Percentiles rank a stretch among this genome's conserved stretches.
Evolutionary conservation across 148 eudicot species (phyloP).

Genomic region (Spergularia marina): DNA sequence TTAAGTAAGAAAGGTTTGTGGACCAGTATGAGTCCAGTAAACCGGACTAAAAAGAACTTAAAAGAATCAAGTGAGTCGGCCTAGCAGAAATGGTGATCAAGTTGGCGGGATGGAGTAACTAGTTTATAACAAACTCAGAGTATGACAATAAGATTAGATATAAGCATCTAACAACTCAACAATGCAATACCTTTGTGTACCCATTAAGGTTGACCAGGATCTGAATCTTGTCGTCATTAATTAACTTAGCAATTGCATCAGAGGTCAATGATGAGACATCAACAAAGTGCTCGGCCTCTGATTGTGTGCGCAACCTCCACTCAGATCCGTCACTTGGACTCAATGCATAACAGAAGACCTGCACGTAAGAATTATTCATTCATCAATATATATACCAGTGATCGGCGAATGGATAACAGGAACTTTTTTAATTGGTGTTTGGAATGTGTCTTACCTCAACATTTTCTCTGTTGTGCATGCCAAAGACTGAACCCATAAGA

Average conservation of each 20-base stretch:
- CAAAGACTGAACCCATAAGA: slow-evolving; percentile 98
- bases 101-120: neutral
- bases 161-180: neutral
- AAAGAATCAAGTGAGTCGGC: too few species aligned
- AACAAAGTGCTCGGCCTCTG: slow-evolving; percentile 83
- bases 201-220: slow-evolving; percentile 93
- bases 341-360: slow-evolving; percentile 96
- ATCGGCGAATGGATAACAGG: neutral
- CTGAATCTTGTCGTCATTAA: slow-evolving; percentile 85
- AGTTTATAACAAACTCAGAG: neutral
- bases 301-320: slow-evolving; percentile 84
- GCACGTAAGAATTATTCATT: slow-evolving; percentile 15
- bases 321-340: slow-evolving; percentile 94
- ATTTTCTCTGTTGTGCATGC: slow-evolving; percentile 79
- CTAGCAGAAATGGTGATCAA: too few species aligned
- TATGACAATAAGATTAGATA: neutral
- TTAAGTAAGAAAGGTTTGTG: too few species aligned
- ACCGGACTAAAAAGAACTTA: too few species aligned
- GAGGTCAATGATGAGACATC: slow-evolving; percentile 91
- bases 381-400: neutral
- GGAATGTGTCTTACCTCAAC: slow-evolving; percentile 56
- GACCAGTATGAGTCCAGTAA: too few species aligned
- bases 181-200: slow-evolving; percentile 72
- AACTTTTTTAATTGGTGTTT: neutral
- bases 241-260: slow-evolving; percentile 76